Evolutionary conservation across 1,284 basidiomycete genomes (phyloP), one percentile per base, ranked within the genome.

Genomic region (Moesziomyces parantarcticus): DNA sequence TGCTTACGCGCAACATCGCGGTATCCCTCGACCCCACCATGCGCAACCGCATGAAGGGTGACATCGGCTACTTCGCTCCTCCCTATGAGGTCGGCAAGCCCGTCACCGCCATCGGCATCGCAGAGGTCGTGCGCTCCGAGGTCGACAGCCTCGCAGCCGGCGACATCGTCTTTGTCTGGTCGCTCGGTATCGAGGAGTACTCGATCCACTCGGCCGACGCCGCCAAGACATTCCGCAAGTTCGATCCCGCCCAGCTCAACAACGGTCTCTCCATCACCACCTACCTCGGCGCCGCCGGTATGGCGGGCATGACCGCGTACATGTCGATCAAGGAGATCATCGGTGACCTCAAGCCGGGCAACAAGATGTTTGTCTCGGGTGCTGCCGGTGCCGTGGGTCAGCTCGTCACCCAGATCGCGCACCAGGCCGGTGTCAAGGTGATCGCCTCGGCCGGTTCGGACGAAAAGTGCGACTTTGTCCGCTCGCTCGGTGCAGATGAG

Each of bases 381-480:
- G 78, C 77, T 3, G 78, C 78, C 1, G 78, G 78, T n/a, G 66
- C 72, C 1, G 78, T 80, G 5, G 78, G 78, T 16, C 67, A 86
- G 77, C 73, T 84, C 73, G 88, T 87, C 23, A 66, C 75, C 29
- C 91, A 95, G 82, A 87, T 84, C 16, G 78, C 76, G 58, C 80
- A 80, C 42, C 77, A 86, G 32, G 72, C 85, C 21, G 86, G 85
- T 20, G 86, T 86, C 81, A 91, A 89, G 69, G 93, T 97, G 45
- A 90, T 93, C 69, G 94, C 90, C 9, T 92, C 94, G 68, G 93
- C 90, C 0, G 91, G 91, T 11, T 88, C 89, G 0, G 81, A 87
- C 10, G 92, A 92, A 21, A 97, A 97, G 84, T 92, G 92, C 82
- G 85, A 87, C 5, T 93, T 92, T 89, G 88, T 97, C 22, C 87